A percentile compares a stretch with the other conserved stretches of the same genome.
phyloP scores from a whole-genome alignment of 805 yeast species.

The Yarrowia yakushimensis region DNA sequence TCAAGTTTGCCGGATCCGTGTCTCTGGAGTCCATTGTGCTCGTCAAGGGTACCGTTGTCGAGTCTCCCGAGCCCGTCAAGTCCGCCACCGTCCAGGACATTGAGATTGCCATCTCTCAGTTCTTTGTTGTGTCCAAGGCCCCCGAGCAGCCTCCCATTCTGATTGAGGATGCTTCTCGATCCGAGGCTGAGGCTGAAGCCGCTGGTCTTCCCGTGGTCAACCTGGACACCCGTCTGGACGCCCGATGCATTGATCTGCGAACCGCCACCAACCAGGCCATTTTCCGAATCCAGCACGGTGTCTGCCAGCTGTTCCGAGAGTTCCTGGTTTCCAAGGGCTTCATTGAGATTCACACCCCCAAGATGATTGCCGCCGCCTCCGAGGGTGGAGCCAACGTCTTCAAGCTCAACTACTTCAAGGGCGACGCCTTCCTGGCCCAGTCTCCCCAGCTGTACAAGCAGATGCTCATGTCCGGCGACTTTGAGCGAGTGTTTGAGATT shows the following conservation, averaged over 20 bases:
- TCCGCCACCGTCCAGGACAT: slow-evolving; percentile 88
- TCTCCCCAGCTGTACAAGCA: slow-evolving; percentile 98
- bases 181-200: slow-evolving; percentile 77
- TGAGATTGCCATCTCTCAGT: slow-evolving; percentile 74
- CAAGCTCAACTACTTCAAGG: slow-evolving; percentile 88
- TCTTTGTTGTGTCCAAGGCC: slow-evolving; percentile 77
- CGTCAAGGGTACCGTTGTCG: slow-evolving; percentile 78
- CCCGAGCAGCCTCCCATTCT: slow-evolving; percentile 91
- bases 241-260: slow-evolving; percentile 94
- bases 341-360: slow-evolving; percentile 94
- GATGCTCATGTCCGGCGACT: slow-evolving; percentile 96
- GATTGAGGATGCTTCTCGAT: slow-evolving; percentile 94
- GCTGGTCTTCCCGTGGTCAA: slow-evolving; percentile 90
- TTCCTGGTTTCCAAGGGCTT: slow-evolving; percentile 65
- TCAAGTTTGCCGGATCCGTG: slow-evolving; percentile 87
- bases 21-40: slow-evolving; percentile 87
- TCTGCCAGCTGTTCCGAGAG: slow-evolving; percentile 83
- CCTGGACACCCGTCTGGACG: slow-evolving; percentile 91
- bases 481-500: slow-evolving; percentile 91
- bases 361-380: slow-evolving; percentile 88
- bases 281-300: slow-evolving; percentile 89
- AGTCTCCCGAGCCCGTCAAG: slow-evolving; percentile 81
- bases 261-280: slow-evolving; percentile 97
- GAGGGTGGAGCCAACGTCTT: slow-evolving; percentile 98
- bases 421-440: slow-evolving; percentile 92